Evolutionary conservation across 768 basidiomycete genomes (phyloP).

Genomic region (Macrolepiota fuliginosa): DNA sequence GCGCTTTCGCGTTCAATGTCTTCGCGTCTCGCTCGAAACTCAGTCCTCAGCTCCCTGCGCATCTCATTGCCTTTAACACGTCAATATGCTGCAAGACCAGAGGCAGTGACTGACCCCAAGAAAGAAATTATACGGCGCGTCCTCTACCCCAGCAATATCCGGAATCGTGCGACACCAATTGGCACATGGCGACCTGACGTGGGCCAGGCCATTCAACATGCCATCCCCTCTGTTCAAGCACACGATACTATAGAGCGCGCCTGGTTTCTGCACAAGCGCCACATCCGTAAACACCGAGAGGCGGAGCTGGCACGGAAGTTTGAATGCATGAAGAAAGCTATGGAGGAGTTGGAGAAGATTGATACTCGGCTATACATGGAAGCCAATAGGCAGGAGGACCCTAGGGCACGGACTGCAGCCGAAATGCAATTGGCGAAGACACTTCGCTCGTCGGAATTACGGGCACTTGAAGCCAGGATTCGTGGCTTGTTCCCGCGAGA

Average conservation of each 20-base stretch:
- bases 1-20: background rate
- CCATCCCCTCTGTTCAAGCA: conserved; percentile 86
- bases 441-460: conserved; percentile 63
- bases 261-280: conserved; percentile 79
- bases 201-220: conserved; percentile 68
- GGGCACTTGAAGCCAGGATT: conserved; percentile 72
- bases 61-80: conserved; percentile 12
- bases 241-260: conserved; percentile 92
- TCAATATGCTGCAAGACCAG: conserved; percentile 40
- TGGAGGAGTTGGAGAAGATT: conserved; percentile 71
- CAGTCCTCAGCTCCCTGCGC: background rate
- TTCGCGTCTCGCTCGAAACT: background rate
- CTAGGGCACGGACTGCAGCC: conserved; percentile 52
- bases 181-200: conserved; percentile 87
- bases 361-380: conserved; percentile 62
- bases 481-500: conserved; percentile 88
- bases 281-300: conserved; percentile 65
- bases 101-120: conserved; percentile 52
- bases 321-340: conserved; percentile 77
- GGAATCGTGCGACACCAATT: conserved; percentile 68
- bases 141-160: conserved; percentile 78
- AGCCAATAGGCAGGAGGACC: conserved; percentile 74
- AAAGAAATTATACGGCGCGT: conserved; percentile 73
- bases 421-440: conserved; percentile 62
- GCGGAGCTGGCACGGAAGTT: conserved; percentile 76